A percentile compares a stretch with the other conserved stretches of the same genome.
phyloP scores from a whole-genome alignment of 1,139 yeast species.

The Saccharomyces pastorianus region DNA sequence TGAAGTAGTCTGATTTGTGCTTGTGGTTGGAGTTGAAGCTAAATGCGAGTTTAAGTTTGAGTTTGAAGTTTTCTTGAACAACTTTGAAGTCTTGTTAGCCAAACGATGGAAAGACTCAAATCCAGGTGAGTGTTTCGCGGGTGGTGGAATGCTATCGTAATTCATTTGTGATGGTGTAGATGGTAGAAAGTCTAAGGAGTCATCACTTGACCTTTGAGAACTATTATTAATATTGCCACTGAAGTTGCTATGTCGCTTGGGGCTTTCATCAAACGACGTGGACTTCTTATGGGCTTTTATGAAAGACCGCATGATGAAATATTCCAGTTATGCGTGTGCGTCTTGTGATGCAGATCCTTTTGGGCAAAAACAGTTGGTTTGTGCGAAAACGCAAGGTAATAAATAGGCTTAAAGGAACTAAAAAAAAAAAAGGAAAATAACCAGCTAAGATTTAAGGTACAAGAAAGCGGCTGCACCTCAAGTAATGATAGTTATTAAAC shows the following conservation, averaged over 20 bases:
- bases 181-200: slow-evolving; percentile 15
- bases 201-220: slow-evolving; percentile 18
- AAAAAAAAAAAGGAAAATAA: background rate
- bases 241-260: slow-evolving; percentile 11
- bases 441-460: background rate
- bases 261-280: slow-evolving; percentile 28
- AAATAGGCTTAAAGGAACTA: background rate
- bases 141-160: slow-evolving; percentile 5
- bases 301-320: slow-evolving; percentile 30
- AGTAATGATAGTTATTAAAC: background rate
- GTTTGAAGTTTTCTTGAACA: slow-evolving; percentile 24
- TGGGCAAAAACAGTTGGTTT: background rate
- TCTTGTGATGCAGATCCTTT: background rate
- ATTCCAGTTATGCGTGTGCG: background rate
- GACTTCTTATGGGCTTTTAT: slow-evolving; percentile 33
- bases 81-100: slow-evolving; percentile 22
- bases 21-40: background rate
- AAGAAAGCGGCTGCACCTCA: background rate
- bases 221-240: slow-evolving; percentile 11
- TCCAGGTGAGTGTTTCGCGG: slow-evolving; percentile 20
- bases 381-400: background rate
- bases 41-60: slow-evolving; percentile 12
- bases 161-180: slow-evolving; percentile 14
- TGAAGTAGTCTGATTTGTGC: slow-evolving; percentile 2
- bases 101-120: slow-evolving; percentile 28